These are phyloP conservation scores for Clonostachys rhizophaga DNA, from an alignment of 2,329 filamentous ascomycete species.

Conservation along the genomic window DNA sequence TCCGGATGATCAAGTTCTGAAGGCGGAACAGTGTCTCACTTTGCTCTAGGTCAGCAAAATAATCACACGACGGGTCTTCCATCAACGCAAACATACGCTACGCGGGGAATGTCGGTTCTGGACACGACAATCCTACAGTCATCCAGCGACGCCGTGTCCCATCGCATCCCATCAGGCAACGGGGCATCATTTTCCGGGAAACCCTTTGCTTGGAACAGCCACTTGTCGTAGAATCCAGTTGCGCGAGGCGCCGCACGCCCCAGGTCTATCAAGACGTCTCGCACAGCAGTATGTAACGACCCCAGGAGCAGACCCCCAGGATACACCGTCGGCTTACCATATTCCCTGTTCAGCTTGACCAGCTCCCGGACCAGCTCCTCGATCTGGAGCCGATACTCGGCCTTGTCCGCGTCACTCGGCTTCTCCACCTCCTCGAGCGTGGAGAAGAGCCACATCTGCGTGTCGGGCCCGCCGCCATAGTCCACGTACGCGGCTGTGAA, in stretches of 20 bases:
- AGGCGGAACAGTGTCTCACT: slow-evolving; percentile 36
- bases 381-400: slow-evolving; percentile 23
- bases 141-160: slow-evolving; percentile 43
- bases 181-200: slow-evolving; percentile 27
- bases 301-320: slow-evolving; percentile 27
- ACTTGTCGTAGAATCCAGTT: slow-evolving; percentile 44
- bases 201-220: slow-evolving; percentile 45
- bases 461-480: slow-evolving; percentile 54
- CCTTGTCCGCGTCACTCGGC: slow-evolving; percentile 6
- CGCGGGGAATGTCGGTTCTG: slow-evolving; percentile 51
- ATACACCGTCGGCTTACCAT: slow-evolving; percentile 9
- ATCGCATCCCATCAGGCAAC: slow-evolving; percentile 44
- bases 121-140: slow-evolving; percentile 53
- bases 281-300: slow-evolving; percentile 21
- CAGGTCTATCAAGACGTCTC: slow-evolving; percentile 9
- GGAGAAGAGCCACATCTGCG: slow-evolving; percentile 60
- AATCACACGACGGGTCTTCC: not conserved
- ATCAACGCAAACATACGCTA: slow-evolving; percentile 31
- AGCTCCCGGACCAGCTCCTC: slow-evolving; percentile 13
- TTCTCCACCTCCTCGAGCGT: slow-evolving; percentile 33
- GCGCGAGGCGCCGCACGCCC: slow-evolving; percentile 8
- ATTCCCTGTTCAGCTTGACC: slow-evolving; percentile 12
- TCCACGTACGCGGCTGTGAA: slow-evolving; percentile 61
- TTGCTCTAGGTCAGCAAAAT: not conserved
- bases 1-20: slow-evolving; percentile 41